Percentiles rank a stretch among this genome's conserved stretches.
Conservation (phyloP, 2,329 filamentous ascomycete species). For the Pseudonectria foliicola region DNA sequence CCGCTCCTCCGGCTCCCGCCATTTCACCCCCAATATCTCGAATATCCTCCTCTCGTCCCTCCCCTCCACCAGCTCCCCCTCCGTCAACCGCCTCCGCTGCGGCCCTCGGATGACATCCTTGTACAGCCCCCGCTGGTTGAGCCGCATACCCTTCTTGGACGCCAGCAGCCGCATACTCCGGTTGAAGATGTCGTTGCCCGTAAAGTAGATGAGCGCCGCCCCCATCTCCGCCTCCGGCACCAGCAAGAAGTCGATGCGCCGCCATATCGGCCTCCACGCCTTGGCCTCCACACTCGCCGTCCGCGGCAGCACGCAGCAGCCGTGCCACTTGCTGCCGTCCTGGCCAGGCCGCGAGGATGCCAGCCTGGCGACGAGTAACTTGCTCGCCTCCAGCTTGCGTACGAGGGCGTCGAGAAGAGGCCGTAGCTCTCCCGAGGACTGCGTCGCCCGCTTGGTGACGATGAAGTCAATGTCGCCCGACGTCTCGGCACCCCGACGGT, state of each 20-base stretch:
- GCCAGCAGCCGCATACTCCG: conserved; percentile 75
- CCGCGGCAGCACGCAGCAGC: conserved; percentile 65
- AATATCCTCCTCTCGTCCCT: conserved; percentile 74
- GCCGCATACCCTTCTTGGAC: conserved; percentile 69
- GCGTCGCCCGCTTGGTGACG: conserved; percentile 60
- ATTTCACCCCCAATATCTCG: conserved; percentile 72
- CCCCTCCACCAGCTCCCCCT: conserved; percentile 67
- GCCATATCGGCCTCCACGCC: conserved; percentile 51
- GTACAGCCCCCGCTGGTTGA: conserved; percentile 81
- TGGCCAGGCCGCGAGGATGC: conserved; percentile 43
- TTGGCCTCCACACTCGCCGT: conserved; percentile 26
- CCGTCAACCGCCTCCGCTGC: conserved; percentile 52
- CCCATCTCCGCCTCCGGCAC: conserved; percentile 76
- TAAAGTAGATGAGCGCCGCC: conserved; percentile 89
- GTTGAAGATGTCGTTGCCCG: conserved; percentile 92
- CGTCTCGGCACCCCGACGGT: conserved; percentile 66
- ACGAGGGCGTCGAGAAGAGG: conserved; percentile 59
- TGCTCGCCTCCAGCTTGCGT: conserved; percentile 46
- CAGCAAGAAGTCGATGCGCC: conserved; percentile 76
- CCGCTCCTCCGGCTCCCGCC: conserved; percentile 69
- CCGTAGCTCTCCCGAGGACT: conserved; percentile 47
- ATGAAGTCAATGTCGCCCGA: conserved; percentile 83
- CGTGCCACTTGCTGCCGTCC: conserved; percentile 77
- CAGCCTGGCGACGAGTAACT: conserved; percentile 65
- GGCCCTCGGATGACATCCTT: conserved; percentile 57